Conservation (phyloP, 306 rosid genomes). For the Prunus davidiana region DNA sequence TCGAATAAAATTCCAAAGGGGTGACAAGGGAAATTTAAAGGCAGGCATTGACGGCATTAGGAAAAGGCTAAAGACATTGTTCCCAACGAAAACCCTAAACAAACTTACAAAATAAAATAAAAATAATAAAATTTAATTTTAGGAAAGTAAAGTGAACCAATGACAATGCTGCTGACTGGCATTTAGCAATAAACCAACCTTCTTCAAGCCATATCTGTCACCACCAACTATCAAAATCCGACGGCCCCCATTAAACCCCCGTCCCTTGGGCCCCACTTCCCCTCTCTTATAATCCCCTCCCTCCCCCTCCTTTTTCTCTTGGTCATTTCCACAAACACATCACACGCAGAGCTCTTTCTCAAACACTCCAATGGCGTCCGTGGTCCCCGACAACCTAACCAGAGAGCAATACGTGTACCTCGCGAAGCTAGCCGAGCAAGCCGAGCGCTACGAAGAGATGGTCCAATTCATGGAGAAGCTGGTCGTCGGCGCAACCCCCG, state of each 20-base stretch:
- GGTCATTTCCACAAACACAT: not conserved
- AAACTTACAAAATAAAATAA: not conserved
- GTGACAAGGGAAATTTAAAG: not conserved
- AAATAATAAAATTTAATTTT: not conserved
- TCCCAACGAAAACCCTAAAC: not conserved
- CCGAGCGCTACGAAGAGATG: constrained; percentile 80
- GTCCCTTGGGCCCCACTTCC: not conserved
- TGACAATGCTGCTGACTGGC: not conserved
- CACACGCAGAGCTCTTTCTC: not conserved
- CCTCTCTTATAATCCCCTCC: not conserved
- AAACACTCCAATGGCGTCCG: constrained; percentile 30
- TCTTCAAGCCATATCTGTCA: not conserved
- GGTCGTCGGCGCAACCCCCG: constrained; percentile 51
- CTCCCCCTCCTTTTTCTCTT: not conserved
- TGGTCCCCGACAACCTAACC: constrained; percentile 53
- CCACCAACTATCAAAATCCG: constrained; percentile 1
- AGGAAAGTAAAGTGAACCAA: not conserved
- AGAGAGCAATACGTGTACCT: constrained; percentile 67
- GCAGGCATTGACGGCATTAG: not conserved
- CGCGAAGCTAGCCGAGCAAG: constrained; percentile 72
- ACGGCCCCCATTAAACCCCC: not conserved
- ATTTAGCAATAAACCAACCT: not conserved
- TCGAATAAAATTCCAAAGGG: not conserved
- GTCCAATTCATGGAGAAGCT: constrained; percentile 82
- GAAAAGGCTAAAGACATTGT: not conserved